Percentiles rank a stretch among this genome's conserved stretches.
Conservation (phyloP, 306 rosid species). For the Cercis canadensis region DNA sequence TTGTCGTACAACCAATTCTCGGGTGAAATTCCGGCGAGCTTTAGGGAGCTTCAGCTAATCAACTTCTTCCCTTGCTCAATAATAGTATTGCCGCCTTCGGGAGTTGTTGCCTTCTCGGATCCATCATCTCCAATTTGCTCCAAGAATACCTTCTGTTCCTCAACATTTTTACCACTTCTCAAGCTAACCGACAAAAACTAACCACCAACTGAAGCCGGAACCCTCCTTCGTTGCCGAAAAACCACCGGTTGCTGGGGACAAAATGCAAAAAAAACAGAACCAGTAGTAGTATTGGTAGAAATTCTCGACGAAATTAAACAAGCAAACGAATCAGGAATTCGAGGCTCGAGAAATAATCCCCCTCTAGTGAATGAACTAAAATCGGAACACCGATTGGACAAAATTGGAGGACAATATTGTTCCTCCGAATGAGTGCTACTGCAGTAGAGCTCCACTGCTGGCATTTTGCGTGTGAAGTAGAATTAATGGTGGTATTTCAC, state of each 20-base stretch:
- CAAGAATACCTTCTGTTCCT: conserved; percentile 55
- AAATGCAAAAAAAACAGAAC: conserved; percentile 15
- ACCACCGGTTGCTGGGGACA: conserved; percentile 27
- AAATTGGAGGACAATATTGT: conserved; percentile 35
- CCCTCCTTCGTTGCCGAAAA: conserved; percentile 36
- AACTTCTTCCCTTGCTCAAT: conserved; percentile 38
- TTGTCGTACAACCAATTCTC: conserved; percentile 75
- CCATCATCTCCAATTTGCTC: conserved; percentile 55
- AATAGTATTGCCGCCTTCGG: conserved; percentile 6
- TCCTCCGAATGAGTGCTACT: conserved; percentile 9
- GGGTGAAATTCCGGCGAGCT: conserved; percentile 79
- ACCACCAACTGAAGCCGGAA: conserved; percentile 26
- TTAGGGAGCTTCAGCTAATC: conserved; percentile 78
- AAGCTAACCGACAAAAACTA: conserved; percentile 77
- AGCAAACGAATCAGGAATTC: conserved; percentile 54
- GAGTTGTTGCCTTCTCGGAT: conserved; percentile 43
- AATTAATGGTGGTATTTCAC: neutral
- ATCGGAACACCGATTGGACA: conserved; percentile 37
- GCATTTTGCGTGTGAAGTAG: conserved; percentile 44
- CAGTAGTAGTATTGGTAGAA: conserved; percentile 30
- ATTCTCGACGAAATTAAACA: conserved; percentile 46
- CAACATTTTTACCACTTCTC: conserved; percentile 49
- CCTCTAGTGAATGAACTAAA: conserved; percentile 41
- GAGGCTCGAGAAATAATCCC: conserved; percentile 79
- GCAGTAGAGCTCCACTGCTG: conserved; percentile 39